Conservation (phyloP, 164 flowering plant genomes). For the Berberis vulgaris region DNA sequence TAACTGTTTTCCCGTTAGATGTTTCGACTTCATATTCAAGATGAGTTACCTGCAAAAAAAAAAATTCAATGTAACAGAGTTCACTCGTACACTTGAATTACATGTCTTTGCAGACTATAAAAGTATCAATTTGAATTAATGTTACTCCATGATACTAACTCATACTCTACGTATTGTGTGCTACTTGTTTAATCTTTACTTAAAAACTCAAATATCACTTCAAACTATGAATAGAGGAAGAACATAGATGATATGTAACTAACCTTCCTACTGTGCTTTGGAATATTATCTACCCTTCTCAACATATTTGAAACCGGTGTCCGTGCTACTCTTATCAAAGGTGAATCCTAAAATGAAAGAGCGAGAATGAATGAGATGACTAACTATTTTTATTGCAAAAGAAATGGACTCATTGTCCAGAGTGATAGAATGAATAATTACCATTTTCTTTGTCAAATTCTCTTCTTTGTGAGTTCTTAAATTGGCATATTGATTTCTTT, state of each 20-base stretch:
- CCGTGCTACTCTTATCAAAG: conserved; percentile 29
- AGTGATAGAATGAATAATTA: neutral
- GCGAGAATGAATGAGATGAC: neutral
- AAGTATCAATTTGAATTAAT: too few relatives aligned
- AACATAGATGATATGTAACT: conserved; percentile 5
- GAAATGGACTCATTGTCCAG: neutral
- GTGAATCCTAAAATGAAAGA: conserved; percentile 35
- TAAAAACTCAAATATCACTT: neutral
- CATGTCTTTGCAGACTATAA: too few relatives aligned
- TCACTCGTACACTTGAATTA: neutral
- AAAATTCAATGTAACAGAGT: neutral
- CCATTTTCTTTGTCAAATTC: conserved; percentile 26
- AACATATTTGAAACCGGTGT: conserved; percentile 59
- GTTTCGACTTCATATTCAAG: conserved; percentile 93
- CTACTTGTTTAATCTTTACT: too few relatives aligned
- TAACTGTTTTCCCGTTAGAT: conserved; percentile 65
- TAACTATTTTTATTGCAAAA: neutral
- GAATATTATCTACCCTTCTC: conserved; percentile 55
- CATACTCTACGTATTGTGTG: too few relatives aligned
- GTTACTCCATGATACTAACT: too few relatives aligned
- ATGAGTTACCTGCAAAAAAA: conserved; percentile 60
- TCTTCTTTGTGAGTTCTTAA: conserved; percentile 24
- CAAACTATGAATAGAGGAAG: neutral
- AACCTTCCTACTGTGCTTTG: conserved; percentile 85
- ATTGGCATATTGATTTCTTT: conserved; percentile 25